Conservation (phyloP, 106 monocot species). For the Acorus gramineus region DNA sequence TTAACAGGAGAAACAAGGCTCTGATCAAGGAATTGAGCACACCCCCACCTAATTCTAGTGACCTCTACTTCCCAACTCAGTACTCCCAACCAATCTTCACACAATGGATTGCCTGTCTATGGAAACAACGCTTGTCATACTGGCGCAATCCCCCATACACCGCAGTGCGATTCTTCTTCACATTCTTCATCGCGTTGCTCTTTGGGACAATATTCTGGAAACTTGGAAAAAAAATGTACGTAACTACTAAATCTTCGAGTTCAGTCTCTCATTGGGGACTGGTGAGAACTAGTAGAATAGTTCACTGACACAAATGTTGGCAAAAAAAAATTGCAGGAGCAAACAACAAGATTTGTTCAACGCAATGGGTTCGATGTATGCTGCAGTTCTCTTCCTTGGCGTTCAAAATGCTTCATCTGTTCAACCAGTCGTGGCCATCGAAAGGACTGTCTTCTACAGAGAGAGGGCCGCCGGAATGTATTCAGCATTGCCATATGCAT, state of each 20-base stretch:
- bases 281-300: too few species aligned
- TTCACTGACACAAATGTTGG: too few species aligned
- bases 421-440: too few species aligned
- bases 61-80: conserved; percentile 26
- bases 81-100: conserved; percentile 18
- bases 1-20: conserved; percentile 20
- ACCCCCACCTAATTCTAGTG: conserved; percentile 17
- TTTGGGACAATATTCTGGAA: conserved; percentile 18
- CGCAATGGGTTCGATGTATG: conserved; percentile 11
- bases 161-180: conserved; percentile 22
- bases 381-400: too few species aligned
- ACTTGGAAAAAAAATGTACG: too few species aligned
- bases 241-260: background rate
- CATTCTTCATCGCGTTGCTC: conserved; percentile 5
- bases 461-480: background rate
- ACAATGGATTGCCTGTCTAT: conserved; percentile 25
- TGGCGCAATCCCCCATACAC: conserved; percentile 28
- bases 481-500: conserved; percentile 10
- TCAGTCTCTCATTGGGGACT: too few species aligned
- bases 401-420: too few species aligned
- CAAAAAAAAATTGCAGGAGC: background rate
- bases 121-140: conserved; percentile 28
- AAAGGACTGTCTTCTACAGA: too few species aligned
- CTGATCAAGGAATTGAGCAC: conserved; percentile 18
- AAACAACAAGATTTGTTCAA: conserved; percentile 4